Evolutionary conservation across 192 early-diverging fungal genomes (phyloP).

Genomic region (Paraglomus brasilianum): DNA sequence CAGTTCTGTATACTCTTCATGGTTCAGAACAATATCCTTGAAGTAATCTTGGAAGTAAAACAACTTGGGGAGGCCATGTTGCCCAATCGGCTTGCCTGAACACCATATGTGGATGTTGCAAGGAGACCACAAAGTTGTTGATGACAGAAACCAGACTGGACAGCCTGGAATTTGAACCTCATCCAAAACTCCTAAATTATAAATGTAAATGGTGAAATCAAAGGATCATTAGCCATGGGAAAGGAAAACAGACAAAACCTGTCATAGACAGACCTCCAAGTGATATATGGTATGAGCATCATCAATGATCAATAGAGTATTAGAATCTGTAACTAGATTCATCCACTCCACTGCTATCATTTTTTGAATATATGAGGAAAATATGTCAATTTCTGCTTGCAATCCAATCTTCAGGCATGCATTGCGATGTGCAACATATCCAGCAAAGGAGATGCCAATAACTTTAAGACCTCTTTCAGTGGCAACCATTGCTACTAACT

Average conservation of each 20-base stretch:
- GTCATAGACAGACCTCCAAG: neutral
- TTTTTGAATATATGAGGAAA: slow-evolving; percentile 10
- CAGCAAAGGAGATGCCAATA: slow-evolving; percentile 15
- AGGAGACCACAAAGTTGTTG: too few species aligned
- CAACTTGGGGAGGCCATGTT: slow-evolving; percentile 9
- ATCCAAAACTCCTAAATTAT: slow-evolving; percentile 13
- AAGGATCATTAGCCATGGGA: too few species aligned
- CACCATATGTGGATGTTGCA: slow-evolving; percentile 8
- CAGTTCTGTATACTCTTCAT: slow-evolving; percentile 1
- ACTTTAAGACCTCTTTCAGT: slow-evolving; percentile 7
- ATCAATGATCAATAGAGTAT: slow-evolving; percentile 7
- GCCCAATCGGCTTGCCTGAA: slow-evolving; percentile 7
- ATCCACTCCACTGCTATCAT: neutral
- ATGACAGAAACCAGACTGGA: neutral
- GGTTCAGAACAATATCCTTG: slow-evolving; percentile 10
- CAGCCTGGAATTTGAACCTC: neutral
- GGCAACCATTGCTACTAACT: too few species aligned
- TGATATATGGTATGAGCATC: slow-evolving; percentile 6
- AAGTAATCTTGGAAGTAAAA: neutral
- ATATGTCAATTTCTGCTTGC: slow-evolving; percentile 4
- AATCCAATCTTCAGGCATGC: neutral
- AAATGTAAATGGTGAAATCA: too few species aligned
- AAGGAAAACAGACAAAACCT: neutral
- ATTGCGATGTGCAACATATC: slow-evolving; percentile 15
- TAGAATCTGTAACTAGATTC: neutral